Evolutionary conservation across 257 asterid species (phyloP).

Genomic region (Solanum tarijense): DNA sequence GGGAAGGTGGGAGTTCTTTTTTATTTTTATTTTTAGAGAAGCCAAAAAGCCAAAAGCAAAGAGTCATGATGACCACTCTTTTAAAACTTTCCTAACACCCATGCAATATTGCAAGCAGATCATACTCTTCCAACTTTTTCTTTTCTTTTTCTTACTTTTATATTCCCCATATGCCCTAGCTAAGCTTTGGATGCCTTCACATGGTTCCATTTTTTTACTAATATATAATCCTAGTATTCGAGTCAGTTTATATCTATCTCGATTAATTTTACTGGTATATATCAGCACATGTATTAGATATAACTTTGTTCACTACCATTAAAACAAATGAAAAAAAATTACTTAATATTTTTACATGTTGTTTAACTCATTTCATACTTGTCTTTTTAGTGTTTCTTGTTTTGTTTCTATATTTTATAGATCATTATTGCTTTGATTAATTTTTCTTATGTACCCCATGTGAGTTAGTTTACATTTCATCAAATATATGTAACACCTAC

Average conservation of each 20-base stretch:
- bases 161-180: conserved; percentile 10
- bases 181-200: conserved; percentile 43
- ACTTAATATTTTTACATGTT: not conserved
- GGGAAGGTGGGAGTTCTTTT: not conserved
- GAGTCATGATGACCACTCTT: conserved; percentile 21
- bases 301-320: not conserved
- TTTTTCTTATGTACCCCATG: not conserved
- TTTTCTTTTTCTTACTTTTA: conserved; percentile 22
- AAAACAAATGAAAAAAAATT: not conserved
- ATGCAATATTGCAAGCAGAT: conserved; percentile 9
- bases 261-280: not conserved
- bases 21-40: not conserved
- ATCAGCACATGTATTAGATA: not conserved
- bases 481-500: not conserved
- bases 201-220: not conserved
- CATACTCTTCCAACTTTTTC: conserved; percentile 3
- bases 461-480: not conserved
- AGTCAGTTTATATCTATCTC: not conserved
- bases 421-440: not conserved
- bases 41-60: conserved; percentile 13
- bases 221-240: not conserved
- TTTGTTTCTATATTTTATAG: not conserved
- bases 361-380: not conserved
- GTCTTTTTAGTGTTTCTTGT: not conserved
- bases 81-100: conserved; percentile 28